Base-by-base conservation (phyloP, 179 eudicot genomes). In the Drosera spatulata region DNA sequence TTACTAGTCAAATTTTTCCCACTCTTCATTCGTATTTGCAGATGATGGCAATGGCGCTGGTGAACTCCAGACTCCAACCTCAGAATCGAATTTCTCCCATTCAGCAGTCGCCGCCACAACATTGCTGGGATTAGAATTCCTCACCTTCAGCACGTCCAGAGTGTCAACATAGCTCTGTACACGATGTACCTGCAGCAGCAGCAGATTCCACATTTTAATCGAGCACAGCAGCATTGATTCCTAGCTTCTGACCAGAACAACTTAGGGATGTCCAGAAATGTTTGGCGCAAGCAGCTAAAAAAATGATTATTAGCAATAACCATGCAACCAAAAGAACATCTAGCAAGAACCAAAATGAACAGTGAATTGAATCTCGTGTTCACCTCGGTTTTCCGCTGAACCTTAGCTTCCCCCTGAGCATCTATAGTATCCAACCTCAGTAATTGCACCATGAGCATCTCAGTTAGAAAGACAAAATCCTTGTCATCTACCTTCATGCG, bases 401-500 rank as follows among this genome's bases (percentile, higher is more conserved):
- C 63, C 69, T 67, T 85, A 44, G 79, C 87, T 69, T 85, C 91
- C 66, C 91, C 87, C 56, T 75, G 76, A 57, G 91, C 87, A 62
- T 80, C 86, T 69, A 84, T 79, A 67, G 73, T 56, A 72, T 87
- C 95, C 66, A 87, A 68, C 67, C 82, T 87, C 50, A 87, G 73
- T 69, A 87, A 59, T 66, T 84, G 86, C 60, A 85, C 78, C 88
- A 85, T 82, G 10, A 85, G 85, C 69, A 80, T 72, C 82, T 87
- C 93, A 1, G 83, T 56, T 48, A 71, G 59, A 59, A 78, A 55
- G 61, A 83, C 48, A 53, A 83, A 80, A 61, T 86, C 84, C 64
- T 80, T 80, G 39, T 86, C 88, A 39, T 69, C 82, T 66, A 79
- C 84, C 77, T 77, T 82, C 12, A 66, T 69, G 42, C 91, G 91